Conservation (phyloP, 1,284 basidiomycete species). For the Salmacisia buchloeana region DNA sequence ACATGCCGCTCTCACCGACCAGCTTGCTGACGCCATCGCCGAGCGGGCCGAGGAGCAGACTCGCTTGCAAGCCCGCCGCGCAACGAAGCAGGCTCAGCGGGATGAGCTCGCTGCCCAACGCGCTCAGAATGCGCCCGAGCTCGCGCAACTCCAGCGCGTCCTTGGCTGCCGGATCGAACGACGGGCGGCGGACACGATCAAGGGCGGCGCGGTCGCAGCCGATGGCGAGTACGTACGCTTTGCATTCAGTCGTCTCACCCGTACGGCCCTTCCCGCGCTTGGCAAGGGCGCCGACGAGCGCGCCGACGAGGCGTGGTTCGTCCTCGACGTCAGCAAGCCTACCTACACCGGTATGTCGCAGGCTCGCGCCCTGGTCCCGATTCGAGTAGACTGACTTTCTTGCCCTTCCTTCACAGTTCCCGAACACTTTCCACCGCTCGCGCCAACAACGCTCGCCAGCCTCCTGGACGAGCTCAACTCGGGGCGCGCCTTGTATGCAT, state of each 20-base stretch:
- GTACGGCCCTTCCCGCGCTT: background rate
- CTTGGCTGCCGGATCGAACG: slow-evolving; percentile 7
- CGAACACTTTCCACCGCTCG: slow-evolving; percentile 11
- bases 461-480: slow-evolving; percentile 31
- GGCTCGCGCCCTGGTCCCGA: too few species aligned
- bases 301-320: slow-evolving; percentile 32
- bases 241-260: slow-evolving; percentile 33
- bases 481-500: slow-evolving; percentile 28
- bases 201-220: background rate
- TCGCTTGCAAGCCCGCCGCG: slow-evolving; percentile 11
- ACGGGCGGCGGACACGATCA: slow-evolving; percentile 4
- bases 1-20: slow-evolving; percentile 8
- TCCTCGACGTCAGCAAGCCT: slow-evolving; percentile 28
- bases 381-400: too few species aligned
- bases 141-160: slow-evolving; percentile 1
- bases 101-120: slow-evolving; percentile 21
- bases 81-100: slow-evolving; percentile 23
- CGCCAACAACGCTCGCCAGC: background rate
- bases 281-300: slow-evolving; percentile 16
- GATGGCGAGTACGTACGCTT: slow-evolving; percentile 36
- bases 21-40: slow-evolving; percentile 32
- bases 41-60: slow-evolving; percentile 26
- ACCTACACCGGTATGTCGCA: slow-evolving; percentile 17
- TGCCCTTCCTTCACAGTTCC: background rate
- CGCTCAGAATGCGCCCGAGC: background rate